Evolutionary conservation across 2,329 filamentous ascomycete species (phyloP).

Genomic region (Torrubiellomyces zombiae): DNA sequence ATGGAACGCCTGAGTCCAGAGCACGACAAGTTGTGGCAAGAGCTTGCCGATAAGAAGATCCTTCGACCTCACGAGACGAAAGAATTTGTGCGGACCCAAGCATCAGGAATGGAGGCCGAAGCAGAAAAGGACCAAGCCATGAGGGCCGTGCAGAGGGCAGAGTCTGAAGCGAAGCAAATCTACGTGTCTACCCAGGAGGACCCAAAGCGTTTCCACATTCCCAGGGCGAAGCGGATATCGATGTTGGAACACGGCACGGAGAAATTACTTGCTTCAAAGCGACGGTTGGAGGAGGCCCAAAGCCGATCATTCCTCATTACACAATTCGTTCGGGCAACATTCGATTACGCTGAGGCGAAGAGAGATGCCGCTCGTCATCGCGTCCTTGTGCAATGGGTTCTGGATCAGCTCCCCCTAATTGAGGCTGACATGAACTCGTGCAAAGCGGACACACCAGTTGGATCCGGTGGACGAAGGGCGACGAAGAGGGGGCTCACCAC

Average conservation of each 20-base stretch:
- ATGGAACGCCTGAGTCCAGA: constrained; percentile 8
- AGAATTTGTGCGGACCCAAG: constrained; percentile 4
- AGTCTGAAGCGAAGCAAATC: constrained; percentile 1
- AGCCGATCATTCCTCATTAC: not conserved
- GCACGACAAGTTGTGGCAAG: constrained; percentile 14
- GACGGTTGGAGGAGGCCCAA: not conserved
- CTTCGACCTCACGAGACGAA: constrained; percentile 8
- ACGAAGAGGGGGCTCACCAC: no score
- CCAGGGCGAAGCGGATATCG: constrained; percentile 3
- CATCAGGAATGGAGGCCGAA: no score
- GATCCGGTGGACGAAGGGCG: no score
- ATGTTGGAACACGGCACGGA: constrained; percentile 2
- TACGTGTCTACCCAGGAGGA: constrained; percentile 3
- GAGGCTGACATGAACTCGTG: constrained; percentile 12
- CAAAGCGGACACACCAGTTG: no score
- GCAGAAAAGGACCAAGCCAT: not conserved
- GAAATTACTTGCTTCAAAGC: constrained; percentile 2
- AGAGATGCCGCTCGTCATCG: constrained; percentile 5
- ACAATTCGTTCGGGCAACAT: constrained; percentile 1
- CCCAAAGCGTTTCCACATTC: constrained; percentile 2
- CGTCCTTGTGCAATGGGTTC: constrained; percentile 11
- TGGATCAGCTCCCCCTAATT: constrained; percentile 12
- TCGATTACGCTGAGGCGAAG: constrained; percentile 4
- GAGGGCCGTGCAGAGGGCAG: constrained; percentile 1
- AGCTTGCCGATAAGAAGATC: constrained; percentile 15